Percentiles rank a stretch among this genome's conserved stretches.
Evolutionary conservation across 805 yeast species (phyloP).

Genomic region (Maudiozyma bulderi): DNA sequence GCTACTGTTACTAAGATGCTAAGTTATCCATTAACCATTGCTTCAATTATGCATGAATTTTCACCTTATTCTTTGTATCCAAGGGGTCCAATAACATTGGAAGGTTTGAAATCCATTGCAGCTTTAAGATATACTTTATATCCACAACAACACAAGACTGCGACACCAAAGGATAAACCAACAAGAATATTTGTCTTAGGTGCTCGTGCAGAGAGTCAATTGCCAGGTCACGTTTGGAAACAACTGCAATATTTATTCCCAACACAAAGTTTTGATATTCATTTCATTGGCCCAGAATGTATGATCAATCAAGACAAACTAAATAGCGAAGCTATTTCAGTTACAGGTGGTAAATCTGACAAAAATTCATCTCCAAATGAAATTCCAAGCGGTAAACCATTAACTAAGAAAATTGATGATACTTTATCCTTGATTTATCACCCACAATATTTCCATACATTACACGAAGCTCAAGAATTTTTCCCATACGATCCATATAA

Average conservation of each 20-base stretch:
- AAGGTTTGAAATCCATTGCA: slow-evolving; percentile 88
- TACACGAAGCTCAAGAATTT: slow-evolving; percentile 87
- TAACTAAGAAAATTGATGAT: slow-evolving; percentile 64
- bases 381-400: slow-evolving; percentile 42
- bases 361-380: not conserved
- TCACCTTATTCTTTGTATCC: slow-evolving; percentile 79
- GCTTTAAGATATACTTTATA: slow-evolving; percentile 86
- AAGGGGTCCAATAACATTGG: slow-evolving; percentile 79
- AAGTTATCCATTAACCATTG: slow-evolving; percentile 88
- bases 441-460: slow-evolving; percentile 83
- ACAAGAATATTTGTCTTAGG: slow-evolving; percentile 85
- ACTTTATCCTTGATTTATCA: slow-evolving; percentile 73
- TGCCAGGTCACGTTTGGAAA: slow-evolving; percentile 95
- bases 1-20: slow-evolving; percentile 94
- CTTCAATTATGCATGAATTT: slow-evolving; percentile 68
- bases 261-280: slow-evolving; percentile 69
- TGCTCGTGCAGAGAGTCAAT: slow-evolving; percentile 85
- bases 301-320: slow-evolving; percentile 46
- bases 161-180: slow-evolving; percentile 66
- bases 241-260: slow-evolving; percentile 85
- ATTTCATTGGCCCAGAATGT: slow-evolving; percentile 92
- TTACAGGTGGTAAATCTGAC: not conserved
- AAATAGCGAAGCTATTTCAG: slow-evolving; percentile 20
- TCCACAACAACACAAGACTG: slow-evolving; percentile 36
- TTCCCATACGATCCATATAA: slow-evolving; percentile 97